These are phyloP conservation scores for Dactylonectria estremocensis DNA, from an alignment of 2,329 filamentous ascomycete species.

Conservation along the genomic window DNA sequence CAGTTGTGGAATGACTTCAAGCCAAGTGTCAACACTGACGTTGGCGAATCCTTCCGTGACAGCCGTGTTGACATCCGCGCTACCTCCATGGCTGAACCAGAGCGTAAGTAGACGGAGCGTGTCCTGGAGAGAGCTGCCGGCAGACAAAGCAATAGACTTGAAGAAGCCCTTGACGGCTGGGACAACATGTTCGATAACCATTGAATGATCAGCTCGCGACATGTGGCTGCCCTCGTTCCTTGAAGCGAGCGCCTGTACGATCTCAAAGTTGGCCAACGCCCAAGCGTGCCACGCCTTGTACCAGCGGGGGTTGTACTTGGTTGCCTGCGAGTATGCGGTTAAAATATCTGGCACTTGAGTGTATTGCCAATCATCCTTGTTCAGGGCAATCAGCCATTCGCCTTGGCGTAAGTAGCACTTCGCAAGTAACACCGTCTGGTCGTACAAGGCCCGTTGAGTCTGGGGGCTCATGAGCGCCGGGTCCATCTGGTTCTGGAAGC, in stretches of 20 bases:
- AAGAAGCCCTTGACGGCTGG: constrained; percentile 97
- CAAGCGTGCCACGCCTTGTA: constrained; percentile 99
- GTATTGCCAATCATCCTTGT: constrained; percentile 90
- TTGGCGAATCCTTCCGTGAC: constrained; percentile 92
- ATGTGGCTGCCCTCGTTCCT: constrained; percentile 69
- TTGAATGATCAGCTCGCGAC: constrained; percentile 68
- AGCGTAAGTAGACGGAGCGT: constrained; percentile 92
- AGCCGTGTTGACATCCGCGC: constrained; percentile 87
- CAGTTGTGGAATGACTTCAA: constrained; percentile 97
- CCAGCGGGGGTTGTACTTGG: constrained; percentile 93
- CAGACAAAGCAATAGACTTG: constrained; percentile 93
- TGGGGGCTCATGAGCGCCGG: constrained; percentile 63
- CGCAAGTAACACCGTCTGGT: constrained; percentile 82
- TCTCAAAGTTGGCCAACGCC: constrained; percentile 98
- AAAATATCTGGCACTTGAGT: constrained; percentile 91
- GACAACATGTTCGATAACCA: constrained; percentile 90
- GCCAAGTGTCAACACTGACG: constrained; percentile 97
- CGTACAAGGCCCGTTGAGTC: constrained; percentile 68
- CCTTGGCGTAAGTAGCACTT: constrained; percentile 97
- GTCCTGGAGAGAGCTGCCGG: constrained; percentile 94
- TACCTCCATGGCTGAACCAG: constrained; percentile 95
- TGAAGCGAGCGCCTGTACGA: constrained; percentile 86
- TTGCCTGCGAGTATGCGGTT: constrained; percentile 91
- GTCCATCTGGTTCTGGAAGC: constrained; percentile 65
- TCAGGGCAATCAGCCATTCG: constrained; percentile 91